Percentiles rank a stretch among this genome's conserved stretches.
phyloP scores from a whole-genome alignment of 768 basidiomycete species.

The Trametes punicea region DNA sequence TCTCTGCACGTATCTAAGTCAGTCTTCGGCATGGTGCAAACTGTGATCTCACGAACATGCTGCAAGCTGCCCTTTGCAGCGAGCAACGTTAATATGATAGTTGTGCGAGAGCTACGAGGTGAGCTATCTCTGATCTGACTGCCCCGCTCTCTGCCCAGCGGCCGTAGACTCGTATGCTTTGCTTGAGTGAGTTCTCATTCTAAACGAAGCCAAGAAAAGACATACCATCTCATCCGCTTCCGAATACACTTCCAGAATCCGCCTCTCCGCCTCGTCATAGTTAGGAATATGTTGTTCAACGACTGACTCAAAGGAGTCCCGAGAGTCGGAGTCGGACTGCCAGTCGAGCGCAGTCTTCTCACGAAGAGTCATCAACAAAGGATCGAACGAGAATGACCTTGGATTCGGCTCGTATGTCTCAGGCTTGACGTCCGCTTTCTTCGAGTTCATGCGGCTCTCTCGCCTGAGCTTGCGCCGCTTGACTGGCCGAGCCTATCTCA shows the following conservation, averaged over 20 bases:
- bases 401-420: neutral
- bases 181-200: neutral
- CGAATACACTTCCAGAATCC: constrained; percentile 23
- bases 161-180: neutral
- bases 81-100: neutral
- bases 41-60: neutral
- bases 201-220: neutral
- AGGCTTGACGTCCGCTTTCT: neutral
- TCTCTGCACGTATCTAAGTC: neutral
- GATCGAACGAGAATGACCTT: neutral
- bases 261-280: constrained; percentile 31
- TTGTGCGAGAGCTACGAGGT: too few species aligned
- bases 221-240: constrained; percentile 26
- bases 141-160: neutral
- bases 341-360: neutral
- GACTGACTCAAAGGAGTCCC: constrained; percentile 33
- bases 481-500: neutral
- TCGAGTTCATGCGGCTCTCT: neutral
- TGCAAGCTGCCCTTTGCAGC: neutral
- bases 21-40: neutral
- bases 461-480: constrained; percentile 13
- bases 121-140: neutral
- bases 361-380: constrained; percentile 5
- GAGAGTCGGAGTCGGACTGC: neutral
- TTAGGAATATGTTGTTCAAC: constrained; percentile 35